Conservation (phyloP, 2,329 filamentous ascomycete genomes). For the Trichoderma breve region DNA sequence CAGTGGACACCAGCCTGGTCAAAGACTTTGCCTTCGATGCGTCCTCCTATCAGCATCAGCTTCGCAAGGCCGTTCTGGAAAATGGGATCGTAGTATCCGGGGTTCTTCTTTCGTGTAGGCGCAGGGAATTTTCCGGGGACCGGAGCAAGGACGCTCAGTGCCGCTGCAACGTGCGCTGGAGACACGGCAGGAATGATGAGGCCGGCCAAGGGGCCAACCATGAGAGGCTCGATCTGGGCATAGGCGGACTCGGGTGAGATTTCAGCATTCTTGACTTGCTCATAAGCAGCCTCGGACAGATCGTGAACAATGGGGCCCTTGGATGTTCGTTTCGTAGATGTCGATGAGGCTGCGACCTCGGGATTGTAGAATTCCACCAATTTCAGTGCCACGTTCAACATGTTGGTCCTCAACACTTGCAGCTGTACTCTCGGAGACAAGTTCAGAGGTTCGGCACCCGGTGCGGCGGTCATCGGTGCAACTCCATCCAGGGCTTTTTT, state of each 20-base stretch:
- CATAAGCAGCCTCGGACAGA: conserved; percentile 53
- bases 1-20: conserved; percentile 67
- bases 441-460: conserved; percentile 37
- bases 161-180: conserved; percentile 78
- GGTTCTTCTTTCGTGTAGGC: conserved; percentile 71
- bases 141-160: conserved; percentile 74
- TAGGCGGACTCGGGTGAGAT: conserved; percentile 44
- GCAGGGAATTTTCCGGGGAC: conserved; percentile 71
- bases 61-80: conserved; percentile 85
- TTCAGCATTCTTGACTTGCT: conserved; percentile 42
- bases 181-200: conserved; percentile 80
- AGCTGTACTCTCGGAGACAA: conserved; percentile 67
- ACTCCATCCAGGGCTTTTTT: conserved; percentile 45
- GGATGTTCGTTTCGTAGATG: conserved; percentile 32
- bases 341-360: conserved; percentile 36
- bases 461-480: conserved; percentile 30
- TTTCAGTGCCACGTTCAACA: conserved; percentile 80
- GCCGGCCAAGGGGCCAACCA: conserved; percentile 77
- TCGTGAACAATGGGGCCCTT: conserved; percentile 46
- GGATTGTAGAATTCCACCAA: conserved; percentile 80
- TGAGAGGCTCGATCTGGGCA: conserved; percentile 66
- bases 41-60: conserved; percentile 78
- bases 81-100: conserved; percentile 74
- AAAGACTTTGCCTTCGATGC: conserved; percentile 82
- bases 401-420: conserved; percentile 83